These are phyloP conservation scores for Exophiala spinifera DNA, from an alignment of 2,329 filamentous ascomycete species.

Conservation along the genomic window DNA sequence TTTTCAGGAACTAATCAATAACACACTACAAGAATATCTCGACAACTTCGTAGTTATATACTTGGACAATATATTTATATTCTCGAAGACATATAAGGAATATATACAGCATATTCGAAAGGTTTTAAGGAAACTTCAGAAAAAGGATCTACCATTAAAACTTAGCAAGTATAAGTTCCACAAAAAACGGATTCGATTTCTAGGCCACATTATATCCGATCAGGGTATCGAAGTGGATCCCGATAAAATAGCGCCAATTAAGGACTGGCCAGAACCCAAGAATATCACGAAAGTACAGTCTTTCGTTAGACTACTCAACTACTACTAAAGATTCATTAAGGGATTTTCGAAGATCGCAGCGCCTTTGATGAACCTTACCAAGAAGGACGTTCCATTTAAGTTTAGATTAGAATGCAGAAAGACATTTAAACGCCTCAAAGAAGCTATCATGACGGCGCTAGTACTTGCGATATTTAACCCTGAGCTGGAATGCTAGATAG, in stretches of 20 bases:
- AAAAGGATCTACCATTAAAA: slow-evolving; percentile 18
- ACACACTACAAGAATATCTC: slow-evolving; percentile 9
- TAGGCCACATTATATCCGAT: slow-evolving; percentile 32
- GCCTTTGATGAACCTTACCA: slow-evolving; percentile 24
- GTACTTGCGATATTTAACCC: slow-evolving; percentile 23
- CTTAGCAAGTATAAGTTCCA: slow-evolving; percentile 35
- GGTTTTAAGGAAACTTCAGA: slow-evolving; percentile 28
- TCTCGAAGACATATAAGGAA: slow-evolving; percentile 23
- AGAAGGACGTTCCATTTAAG: slow-evolving; percentile 7
- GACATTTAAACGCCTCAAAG: slow-evolving; percentile 8
- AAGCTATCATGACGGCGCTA: slow-evolving; percentile 4
- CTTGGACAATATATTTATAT: slow-evolving; percentile 31
- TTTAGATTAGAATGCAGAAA: slow-evolving; percentile 1
- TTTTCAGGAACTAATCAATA: slow-evolving; percentile 15
- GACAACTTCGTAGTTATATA: slow-evolving; percentile 21
- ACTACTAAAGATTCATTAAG: slow-evolving; percentile 33
- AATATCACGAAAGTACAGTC: slow-evolving; percentile 4
- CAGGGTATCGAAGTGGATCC: slow-evolving; percentile 31
- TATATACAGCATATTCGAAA: slow-evolving; percentile 30
- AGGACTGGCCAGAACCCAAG: slow-evolving; percentile 18
- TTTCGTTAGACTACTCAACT: slow-evolving; percentile 26
- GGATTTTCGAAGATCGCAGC: slow-evolving; percentile 25
- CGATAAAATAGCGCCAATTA: slow-evolving; percentile 29
- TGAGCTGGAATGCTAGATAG: slow-evolving; percentile 5
- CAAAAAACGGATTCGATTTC: slow-evolving; percentile 31